phyloP scores from a whole-genome alignment of 306 rosid species.

The Bauhinia variegata region DNA sequence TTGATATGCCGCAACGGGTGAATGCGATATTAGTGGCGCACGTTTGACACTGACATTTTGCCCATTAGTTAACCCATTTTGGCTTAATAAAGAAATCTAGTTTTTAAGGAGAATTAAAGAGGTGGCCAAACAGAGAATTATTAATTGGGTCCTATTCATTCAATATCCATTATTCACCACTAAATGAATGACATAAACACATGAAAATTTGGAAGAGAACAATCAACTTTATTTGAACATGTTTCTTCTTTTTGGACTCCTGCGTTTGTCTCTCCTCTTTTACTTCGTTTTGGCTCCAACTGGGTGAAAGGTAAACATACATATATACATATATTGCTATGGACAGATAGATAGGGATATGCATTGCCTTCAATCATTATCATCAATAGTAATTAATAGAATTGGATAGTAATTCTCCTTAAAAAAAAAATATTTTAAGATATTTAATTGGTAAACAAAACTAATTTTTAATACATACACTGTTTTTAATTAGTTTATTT shows the following conservation, averaged over 20 bases:
- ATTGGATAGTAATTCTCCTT: too few relatives aligned
- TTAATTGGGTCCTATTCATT: neutral
- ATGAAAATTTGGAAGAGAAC: neutral
- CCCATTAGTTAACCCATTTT: too few relatives aligned
- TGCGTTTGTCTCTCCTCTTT: slow-evolving; percentile 27
- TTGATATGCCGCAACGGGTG: too few relatives aligned
- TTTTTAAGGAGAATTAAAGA: too few relatives aligned
- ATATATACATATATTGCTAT: neutral
- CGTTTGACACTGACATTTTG: too few relatives aligned
- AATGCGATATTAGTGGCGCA: neutral
- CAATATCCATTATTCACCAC: neutral
- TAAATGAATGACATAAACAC: neutral
- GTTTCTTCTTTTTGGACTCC: slow-evolving; percentile 7
- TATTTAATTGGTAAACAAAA: too few relatives aligned
- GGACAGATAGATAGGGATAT: neutral
- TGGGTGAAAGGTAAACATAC: slow-evolving; percentile 5
- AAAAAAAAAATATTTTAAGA: too few relatives aligned
- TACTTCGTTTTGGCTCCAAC: slow-evolving; percentile 29
- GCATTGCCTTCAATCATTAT: slow-evolving; percentile 26
- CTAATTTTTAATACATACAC: too few relatives aligned
- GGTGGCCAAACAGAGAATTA: neutral
- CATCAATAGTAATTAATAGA: neutral
- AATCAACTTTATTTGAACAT: neutral
- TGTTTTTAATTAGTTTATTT: too few relatives aligned
- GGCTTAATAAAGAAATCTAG: too few relatives aligned